Evolutionary conservation across 345 rosid species (phyloP).

Genomic region (Dipteronia dyeriana): DNA sequence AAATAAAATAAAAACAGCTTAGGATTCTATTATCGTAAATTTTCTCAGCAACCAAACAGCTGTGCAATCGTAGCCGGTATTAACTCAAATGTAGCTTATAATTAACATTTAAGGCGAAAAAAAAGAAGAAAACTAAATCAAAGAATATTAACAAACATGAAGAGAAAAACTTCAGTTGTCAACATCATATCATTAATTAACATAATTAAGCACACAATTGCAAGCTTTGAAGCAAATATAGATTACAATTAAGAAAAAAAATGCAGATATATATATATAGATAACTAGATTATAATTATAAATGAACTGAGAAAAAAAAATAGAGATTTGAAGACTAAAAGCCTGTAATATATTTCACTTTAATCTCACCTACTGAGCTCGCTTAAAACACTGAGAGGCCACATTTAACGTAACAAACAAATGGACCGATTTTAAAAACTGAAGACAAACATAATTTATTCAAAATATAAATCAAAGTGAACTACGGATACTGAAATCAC

Average conservation of each 20-base stretch:
- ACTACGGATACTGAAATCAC: background rate
- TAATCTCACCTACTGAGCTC: background rate
- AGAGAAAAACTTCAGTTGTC: background rate
- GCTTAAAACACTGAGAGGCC: background rate
- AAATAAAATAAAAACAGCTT: background rate
- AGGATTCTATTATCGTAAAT: background rate
- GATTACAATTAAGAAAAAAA: no score
- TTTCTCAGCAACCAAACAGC: conserved; percentile 32
- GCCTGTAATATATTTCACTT: background rate
- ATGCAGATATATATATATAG: no score
- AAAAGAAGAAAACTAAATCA: no score
- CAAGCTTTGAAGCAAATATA: no score
- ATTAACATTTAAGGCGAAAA: background rate
- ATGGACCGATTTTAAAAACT: background rate
- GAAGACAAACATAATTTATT: background rate
- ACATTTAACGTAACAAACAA: background rate
- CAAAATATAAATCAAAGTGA: background rate
- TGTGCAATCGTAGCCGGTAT: background rate
- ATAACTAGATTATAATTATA: no score
- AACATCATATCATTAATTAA: background rate
- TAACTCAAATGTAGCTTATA: background rate
- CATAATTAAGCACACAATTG: background rate
- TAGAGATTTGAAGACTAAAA: background rate
- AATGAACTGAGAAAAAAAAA: no score
- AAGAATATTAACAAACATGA: background rate